phyloP scores from a whole-genome alignment of 768 basidiomycete genomes.

The Trametes maxima region DNA sequence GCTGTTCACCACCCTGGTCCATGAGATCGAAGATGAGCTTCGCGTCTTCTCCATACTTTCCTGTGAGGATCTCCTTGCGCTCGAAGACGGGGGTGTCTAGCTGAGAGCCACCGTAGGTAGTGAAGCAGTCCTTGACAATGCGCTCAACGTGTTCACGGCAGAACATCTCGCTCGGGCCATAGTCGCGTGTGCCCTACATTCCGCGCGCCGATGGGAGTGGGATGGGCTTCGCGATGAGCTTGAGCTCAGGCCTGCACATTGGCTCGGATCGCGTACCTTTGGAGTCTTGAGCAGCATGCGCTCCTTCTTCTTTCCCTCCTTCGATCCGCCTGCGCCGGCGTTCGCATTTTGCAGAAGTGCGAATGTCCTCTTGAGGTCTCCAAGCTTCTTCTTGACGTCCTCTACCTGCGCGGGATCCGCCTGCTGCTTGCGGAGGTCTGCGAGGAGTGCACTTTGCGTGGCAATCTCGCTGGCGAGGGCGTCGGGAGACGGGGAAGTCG shows the following conservation, averaged over 20 bases:
- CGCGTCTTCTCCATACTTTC: constrained; percentile 96
- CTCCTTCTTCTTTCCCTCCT: constrained; percentile 61
- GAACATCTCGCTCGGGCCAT: constrained; percentile 89
- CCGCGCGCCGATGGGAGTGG: background rate
- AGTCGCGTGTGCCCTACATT: constrained; percentile 90
- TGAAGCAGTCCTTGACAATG: constrained; percentile 85
- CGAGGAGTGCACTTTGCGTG: constrained; percentile 57
- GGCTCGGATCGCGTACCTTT: constrained; percentile 58
- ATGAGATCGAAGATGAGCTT: constrained; percentile 97
- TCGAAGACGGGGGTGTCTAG: constrained; percentile 99
- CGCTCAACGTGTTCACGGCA: constrained; percentile 89
- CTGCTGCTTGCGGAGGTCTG: constrained; percentile 59
- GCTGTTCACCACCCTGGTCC: constrained; percentile 97
- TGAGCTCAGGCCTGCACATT: background rate
- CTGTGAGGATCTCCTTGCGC: constrained; percentile 92
- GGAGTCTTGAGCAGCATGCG: constrained; percentile 87
- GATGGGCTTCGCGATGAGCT: constrained; percentile 22
- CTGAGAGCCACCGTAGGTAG: constrained; percentile 84
- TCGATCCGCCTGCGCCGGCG: constrained; percentile 42
- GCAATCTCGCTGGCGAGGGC: constrained; percentile 57
- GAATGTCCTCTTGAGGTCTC: constrained; percentile 64
- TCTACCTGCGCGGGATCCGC: constrained; percentile 54
- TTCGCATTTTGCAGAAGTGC: constrained; percentile 36
- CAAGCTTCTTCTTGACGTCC: constrained; percentile 67
- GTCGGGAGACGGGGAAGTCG: constrained; percentile 33